These are phyloP conservation scores for Fusarium palustre DNA, from an alignment of 2,329 filamentous ascomycete species.

Conservation along the genomic window DNA sequence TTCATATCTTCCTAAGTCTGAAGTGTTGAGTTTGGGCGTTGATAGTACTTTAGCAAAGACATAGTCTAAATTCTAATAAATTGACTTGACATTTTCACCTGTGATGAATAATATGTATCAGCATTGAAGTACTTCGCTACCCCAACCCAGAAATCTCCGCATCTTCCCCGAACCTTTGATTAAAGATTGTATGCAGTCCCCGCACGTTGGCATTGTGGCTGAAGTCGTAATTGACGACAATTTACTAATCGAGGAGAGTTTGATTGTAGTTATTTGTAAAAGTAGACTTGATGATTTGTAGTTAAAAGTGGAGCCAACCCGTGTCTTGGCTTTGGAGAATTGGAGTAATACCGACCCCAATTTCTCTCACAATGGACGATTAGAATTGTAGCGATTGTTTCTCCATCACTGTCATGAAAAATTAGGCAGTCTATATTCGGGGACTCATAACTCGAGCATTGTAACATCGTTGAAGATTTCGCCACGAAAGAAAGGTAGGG, in stretches of 20 bases:
- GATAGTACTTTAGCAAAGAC: neutral
- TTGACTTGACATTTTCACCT: neutral
- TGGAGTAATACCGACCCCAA: conserved; percentile 20
- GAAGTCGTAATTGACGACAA: neutral
- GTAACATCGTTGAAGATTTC: neutral
- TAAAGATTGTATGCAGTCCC: neutral
- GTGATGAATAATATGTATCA: neutral
- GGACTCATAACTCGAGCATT: neutral
- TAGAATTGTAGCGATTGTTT: neutral
- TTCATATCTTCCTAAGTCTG: conserved; percentile 16
- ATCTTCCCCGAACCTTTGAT: conserved; percentile 8
- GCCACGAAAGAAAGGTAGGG: neutral
- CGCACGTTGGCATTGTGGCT: conserved; percentile 12
- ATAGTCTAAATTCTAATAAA: neutral
- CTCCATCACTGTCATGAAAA: neutral
- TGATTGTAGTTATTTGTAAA: too few species aligned
- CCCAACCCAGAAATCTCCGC: neutral
- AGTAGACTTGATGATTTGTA: neutral
- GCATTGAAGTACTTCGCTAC: neutral
- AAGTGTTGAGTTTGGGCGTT: neutral
- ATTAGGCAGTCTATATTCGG: neutral
- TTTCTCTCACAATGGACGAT: neutral
- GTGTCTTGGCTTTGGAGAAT: conserved; percentile 3
- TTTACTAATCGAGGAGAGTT: neutral
- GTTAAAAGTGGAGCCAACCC: neutral